These are phyloP conservation scores for Pseudopithomyces chartarum DNA, from an alignment of 2,329 filamentous ascomycete genomes.

Conservation along the genomic window DNA sequence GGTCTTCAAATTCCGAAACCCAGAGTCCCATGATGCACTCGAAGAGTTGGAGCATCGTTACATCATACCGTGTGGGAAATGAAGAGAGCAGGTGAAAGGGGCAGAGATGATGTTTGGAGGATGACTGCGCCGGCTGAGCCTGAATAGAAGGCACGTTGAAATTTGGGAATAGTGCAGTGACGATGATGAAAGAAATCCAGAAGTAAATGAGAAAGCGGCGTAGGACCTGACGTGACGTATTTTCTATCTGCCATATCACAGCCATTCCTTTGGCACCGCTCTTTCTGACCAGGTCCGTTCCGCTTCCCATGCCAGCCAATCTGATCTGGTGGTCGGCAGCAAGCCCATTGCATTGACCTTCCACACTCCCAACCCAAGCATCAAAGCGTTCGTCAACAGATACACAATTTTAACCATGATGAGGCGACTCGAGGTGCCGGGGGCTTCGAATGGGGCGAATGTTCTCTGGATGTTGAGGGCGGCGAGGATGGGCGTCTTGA, in stretches of 20 bases:
- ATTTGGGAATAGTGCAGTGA: too few species aligned
- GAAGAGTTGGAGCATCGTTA: neutral
- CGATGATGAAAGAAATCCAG: too few species aligned
- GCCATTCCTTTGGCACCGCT: conserved; percentile 43
- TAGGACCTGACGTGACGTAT: neutral
- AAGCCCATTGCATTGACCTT: conserved; percentile 97
- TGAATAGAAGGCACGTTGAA: neutral
- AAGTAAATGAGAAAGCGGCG: neutral
- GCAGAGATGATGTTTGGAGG: neutral
- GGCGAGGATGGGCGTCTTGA: conserved; percentile 92
- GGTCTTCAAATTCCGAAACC: conserved; percentile 6
- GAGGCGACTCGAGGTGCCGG: conserved; percentile 73
- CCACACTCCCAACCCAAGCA: conserved; percentile 87
- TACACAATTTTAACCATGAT: conserved; percentile 86
- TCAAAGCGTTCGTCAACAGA: conserved; percentile 81
- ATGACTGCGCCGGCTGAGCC: neutral
- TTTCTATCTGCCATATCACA: conserved; percentile 19
- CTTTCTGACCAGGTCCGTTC: conserved; percentile 58
- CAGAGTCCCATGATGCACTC: neutral
- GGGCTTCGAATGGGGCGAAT: conserved; percentile 90
- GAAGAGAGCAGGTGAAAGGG: neutral
- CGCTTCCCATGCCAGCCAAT: conserved; percentile 96
- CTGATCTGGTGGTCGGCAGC: conserved; percentile 92
- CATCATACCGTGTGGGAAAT: neutral
- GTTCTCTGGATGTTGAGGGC: conserved; percentile 80